These are phyloP conservation scores for Pseudogymnoascus destructans DNA, from an alignment of 2,329 filamentous ascomycete genomes.

Conservation along the genomic window DNA sequence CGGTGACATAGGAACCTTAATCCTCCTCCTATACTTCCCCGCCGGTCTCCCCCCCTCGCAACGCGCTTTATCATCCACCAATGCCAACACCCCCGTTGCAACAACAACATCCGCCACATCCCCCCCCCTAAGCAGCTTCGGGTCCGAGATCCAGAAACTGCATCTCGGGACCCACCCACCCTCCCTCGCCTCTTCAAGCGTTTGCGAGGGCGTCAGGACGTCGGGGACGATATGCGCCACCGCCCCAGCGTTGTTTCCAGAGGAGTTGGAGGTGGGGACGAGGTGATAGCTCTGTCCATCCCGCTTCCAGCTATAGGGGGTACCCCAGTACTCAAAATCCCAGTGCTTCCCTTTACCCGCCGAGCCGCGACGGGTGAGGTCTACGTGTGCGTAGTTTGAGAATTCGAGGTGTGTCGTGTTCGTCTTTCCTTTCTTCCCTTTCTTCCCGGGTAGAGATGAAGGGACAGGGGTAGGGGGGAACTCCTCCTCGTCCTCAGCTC, in stretches of 20 bases:
- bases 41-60: constrained; percentile 2
- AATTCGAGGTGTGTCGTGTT: constrained; percentile 86
- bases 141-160: constrained; percentile 79
- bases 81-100: constrained; percentile 73
- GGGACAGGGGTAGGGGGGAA: constrained; percentile 11
- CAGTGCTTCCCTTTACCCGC: constrained; percentile 60
- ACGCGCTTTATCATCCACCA: constrained; percentile 86
- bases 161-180: constrained; percentile 87
- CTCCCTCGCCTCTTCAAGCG: constrained; percentile 56
- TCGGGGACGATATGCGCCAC: constrained; percentile 81
- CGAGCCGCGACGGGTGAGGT: constrained; percentile 54
- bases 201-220: constrained; percentile 56
- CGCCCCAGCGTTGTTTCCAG: constrained; percentile 25
- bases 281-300: constrained; percentile 69
- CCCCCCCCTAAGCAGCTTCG: constrained; percentile 42
- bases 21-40: constrained; percentile 15
- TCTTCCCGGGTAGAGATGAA: constrained; percentile 19
- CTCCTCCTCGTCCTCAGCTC: background rate
- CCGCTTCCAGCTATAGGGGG: constrained; percentile 72
- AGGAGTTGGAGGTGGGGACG: constrained; percentile 46
- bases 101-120: constrained; percentile 72
- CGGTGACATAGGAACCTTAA: constrained; percentile 35
- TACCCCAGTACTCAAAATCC: constrained; percentile 89
- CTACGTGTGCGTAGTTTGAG: constrained; percentile 90
- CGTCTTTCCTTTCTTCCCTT: constrained; percentile 38